These are phyloP conservation scores for Elymus sibiricus DNA, from an alignment of 176 grass and related monocot genomes.

Conservation along the genomic window DNA sequence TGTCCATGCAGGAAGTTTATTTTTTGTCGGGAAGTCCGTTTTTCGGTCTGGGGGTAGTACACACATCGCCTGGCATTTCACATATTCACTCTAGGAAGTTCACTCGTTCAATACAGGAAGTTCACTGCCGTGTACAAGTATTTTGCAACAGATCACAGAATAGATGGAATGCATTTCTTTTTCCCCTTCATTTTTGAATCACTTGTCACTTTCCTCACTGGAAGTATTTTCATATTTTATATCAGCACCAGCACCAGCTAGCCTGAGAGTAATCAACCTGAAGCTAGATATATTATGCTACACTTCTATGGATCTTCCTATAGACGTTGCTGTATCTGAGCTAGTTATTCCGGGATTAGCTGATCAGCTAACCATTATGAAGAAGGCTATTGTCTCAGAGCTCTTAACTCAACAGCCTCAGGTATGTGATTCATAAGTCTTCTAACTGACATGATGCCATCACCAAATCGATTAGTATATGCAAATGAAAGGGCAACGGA, in stretches of 20 bases:
- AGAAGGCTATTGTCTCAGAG: conserved; percentile 49
- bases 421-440: conserved; percentile 42
- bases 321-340: conserved; percentile 60
- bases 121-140: background rate
- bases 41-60: background rate
- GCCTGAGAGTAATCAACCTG: conserved; percentile 45
- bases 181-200: background rate
- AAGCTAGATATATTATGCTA: conserved; percentile 93
- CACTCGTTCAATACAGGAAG: background rate
- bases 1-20: background rate
- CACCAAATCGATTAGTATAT: conserved; percentile 5
- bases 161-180: conserved; percentile 8
- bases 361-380: conserved; percentile 69
- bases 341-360: conserved; percentile 74
- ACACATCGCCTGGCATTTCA: background rate
- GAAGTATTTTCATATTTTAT: conserved; percentile 20
- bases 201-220: background rate
- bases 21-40: background rate
- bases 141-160: background rate
- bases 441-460: background rate
- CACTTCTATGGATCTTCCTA: conserved; percentile 50
- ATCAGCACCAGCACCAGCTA: conserved; percentile 59
- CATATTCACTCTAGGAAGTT: background rate
- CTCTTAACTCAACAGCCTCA: conserved; percentile 48
- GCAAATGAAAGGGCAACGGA: background rate